Conservation (phyloP, 2,329 filamentous ascomycete species). For the Pseudogymnoascus sp. region DNA sequence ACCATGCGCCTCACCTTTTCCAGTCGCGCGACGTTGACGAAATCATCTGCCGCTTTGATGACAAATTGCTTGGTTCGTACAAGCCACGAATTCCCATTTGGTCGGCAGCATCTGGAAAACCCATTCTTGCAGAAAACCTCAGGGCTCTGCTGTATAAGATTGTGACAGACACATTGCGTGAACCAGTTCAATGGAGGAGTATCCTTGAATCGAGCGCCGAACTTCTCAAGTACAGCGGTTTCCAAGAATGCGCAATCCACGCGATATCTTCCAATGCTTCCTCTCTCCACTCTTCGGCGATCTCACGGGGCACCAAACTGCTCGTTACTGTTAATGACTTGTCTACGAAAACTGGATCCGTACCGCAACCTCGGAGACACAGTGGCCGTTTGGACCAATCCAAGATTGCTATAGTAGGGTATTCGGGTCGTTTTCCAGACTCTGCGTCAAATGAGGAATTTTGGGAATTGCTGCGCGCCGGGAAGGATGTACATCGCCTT, state of each 20-base stretch:
- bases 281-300: neutral
- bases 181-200: conserved; percentile 13
- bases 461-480: conserved; percentile 67
- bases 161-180: conserved; percentile 16
- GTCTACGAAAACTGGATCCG: neutral
- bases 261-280: neutral
- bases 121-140: conserved; percentile 9
- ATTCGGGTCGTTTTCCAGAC: conserved; percentile 67
- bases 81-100: conserved; percentile 14
- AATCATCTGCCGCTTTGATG: conserved; percentile 1
- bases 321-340: conserved; percentile 1
- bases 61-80: conserved; percentile 2
- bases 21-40: conserved; percentile 12
- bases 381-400: conserved; percentile 32
- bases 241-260: neutral
- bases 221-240: neutral
- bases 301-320: neutral
- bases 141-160: conserved; percentile 14
- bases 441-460: conserved; percentile 59
- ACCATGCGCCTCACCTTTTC: conserved; percentile 21
- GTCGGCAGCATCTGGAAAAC: conserved; percentile 11
- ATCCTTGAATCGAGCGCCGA: conserved; percentile 2
- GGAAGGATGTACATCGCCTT: conserved; percentile 57
- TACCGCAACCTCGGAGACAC: neutral
- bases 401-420: conserved; percentile 77